A percentile compares a stretch with the other conserved stretches of the same genome.
phyloP scores from a whole-genome alignment of 108 stramenopile genomes.

The Skeletonema grethae region DNA sequence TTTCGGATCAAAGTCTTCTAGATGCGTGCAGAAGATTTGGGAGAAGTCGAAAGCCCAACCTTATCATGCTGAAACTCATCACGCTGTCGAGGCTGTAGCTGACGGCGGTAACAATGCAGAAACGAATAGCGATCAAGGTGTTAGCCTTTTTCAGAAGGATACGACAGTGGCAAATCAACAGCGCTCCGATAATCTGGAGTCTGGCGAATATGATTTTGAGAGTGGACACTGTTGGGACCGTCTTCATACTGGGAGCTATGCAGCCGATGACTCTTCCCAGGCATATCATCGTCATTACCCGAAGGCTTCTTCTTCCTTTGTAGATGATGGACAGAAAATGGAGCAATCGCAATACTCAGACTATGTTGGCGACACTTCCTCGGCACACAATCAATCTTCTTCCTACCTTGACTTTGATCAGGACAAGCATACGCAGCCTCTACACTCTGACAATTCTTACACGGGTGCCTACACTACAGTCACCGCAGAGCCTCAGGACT shows the following conservation, averaged over 20 bases:
- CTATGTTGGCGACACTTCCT: neutral
- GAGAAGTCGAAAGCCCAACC: constrained; percentile 20
- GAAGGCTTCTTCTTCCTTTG: neutral
- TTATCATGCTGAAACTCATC: neutral
- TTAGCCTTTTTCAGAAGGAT: constrained; percentile 19
- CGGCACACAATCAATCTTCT: too few species aligned
- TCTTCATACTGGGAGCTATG: neutral
- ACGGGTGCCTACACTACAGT: neutral
- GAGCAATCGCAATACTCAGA: neutral
- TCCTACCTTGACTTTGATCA: neutral
- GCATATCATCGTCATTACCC: neutral
- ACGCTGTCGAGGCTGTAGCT: neutral
- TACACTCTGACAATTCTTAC: neutral
- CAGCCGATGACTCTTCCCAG: neutral
- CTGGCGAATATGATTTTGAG: neutral
- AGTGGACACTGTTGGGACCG: neutral
- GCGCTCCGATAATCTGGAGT: neutral
- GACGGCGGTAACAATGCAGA: neutral
- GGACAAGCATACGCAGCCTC: neutral
- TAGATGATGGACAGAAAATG: neutral
- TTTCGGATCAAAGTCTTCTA: constrained; percentile 39
- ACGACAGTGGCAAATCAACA: neutral
- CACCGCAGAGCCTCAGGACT: constrained; percentile 1
- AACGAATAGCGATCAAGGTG: neutral
- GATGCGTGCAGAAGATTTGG: constrained; percentile 42